A percentile compares a stretch with the other conserved stretches of the same genome.
Conservation (phyloP, 805 yeast species). For the Wickerhamomyces chaumierensis region DNA sequence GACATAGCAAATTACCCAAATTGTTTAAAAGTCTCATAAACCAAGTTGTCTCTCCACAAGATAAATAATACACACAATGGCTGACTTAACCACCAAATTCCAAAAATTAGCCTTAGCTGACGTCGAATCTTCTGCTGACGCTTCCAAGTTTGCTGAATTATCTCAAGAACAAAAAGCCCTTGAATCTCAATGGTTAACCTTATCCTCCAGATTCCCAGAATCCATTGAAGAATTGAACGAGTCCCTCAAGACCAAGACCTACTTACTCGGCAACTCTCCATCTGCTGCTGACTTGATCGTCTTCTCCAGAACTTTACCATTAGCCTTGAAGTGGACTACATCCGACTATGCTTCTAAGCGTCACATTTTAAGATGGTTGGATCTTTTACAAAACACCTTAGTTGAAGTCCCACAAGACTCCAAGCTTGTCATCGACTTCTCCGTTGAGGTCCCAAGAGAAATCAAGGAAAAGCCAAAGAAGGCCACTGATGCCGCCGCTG, state of each 20-base stretch:
- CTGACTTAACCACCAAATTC: constrained; percentile 21
- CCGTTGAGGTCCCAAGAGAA: constrained; percentile 65
- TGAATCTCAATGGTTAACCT: constrained; percentile 68
- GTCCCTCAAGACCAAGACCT: constrained; percentile 58
- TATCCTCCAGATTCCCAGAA: constrained; percentile 52
- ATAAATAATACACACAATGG: constrained; percentile 15
- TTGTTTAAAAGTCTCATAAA: too few relatives aligned
- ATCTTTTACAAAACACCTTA: constrained; percentile 64
- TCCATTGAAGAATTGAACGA: constrained; percentile 52
- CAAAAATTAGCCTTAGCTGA: constrained; percentile 18
- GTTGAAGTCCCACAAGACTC: constrained; percentile 43
- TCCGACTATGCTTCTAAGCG: constrained; percentile 50
- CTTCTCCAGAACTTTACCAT: constrained; percentile 54
- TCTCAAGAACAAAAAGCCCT: constrained; percentile 52
- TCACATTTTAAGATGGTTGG: constrained; percentile 90
- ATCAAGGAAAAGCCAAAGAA: constrained; percentile 46
- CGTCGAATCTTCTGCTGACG: constrained; percentile 11
- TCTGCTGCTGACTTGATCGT: constrained; percentile 62
- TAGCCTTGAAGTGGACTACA: constrained; percentile 43
- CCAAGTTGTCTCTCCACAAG: too few relatives aligned
- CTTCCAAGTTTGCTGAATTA: constrained; percentile 17
- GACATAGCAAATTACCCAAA: too few relatives aligned
- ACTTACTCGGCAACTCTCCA: constrained; percentile 55
- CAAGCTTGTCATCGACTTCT: constrained; percentile 43
- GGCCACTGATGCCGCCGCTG: constrained; percentile 23